A percentile compares a stretch with the other conserved stretches of the same genome.
Evolutionary conservation across 1,284 basidiomycete genomes (phyloP).

Genomic region (Fistulina hepatica): DNA sequence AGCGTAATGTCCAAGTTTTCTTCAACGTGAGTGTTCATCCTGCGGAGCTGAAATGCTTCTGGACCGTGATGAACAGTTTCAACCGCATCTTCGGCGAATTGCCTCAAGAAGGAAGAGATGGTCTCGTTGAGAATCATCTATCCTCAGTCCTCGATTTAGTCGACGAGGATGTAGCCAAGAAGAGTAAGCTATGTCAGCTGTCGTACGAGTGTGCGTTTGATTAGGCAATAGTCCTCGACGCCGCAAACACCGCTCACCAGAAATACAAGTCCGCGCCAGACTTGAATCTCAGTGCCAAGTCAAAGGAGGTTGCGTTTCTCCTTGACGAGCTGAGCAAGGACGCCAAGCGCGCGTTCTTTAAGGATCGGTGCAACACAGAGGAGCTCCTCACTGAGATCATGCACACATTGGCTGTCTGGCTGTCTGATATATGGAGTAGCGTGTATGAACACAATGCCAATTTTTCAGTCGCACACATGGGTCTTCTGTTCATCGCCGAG

Average conservation of each 20-base stretch:
- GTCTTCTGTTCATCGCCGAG: conserved; percentile 39
- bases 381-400: conserved; percentile 45
- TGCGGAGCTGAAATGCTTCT: no score
- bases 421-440: conserved; percentile 48
- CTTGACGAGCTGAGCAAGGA: conserved; percentile 41
- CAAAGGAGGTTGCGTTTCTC: conserved; percentile 37
- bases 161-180: conserved; percentile 24
- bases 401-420: conserved; percentile 42
- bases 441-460: conserved; percentile 45
- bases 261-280: conserved; percentile 32
- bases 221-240: conserved; percentile 18
- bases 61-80: no score
- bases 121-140: conserved; percentile 34
- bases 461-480: conserved; percentile 41
- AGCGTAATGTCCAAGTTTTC: no score
- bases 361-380: conserved; percentile 38
- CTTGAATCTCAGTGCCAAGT: conserved; percentile 41
- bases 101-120: conserved; percentile 33
- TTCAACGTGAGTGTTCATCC: no score
- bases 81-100: conserved; percentile 29
- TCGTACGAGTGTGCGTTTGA: neutral
- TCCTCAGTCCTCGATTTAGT: conserved; percentile 29
- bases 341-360: conserved; percentile 37
- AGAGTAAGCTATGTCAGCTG: conserved; percentile 16
- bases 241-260: conserved; percentile 26